A percentile compares a stretch with the other conserved stretches of the same genome.
These are phyloP conservation scores for Blastobotrys americana DNA, from an alignment of 805 yeast genomes.

Conservation along the genomic window DNA sequence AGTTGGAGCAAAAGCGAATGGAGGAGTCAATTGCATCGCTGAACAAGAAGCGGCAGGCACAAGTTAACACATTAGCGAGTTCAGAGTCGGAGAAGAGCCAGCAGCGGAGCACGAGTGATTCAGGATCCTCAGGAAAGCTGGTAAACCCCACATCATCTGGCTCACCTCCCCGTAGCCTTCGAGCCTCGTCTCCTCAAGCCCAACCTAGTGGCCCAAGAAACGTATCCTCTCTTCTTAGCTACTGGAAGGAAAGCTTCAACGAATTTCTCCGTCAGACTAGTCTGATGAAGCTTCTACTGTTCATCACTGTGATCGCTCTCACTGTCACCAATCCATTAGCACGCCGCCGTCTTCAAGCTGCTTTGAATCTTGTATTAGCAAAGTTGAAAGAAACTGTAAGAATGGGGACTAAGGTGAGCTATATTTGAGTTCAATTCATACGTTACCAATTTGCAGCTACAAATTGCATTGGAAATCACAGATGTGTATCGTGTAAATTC, in stretches of 20 bases:
- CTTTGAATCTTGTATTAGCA: slow-evolving; percentile 9
- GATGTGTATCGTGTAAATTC: too few relatives aligned
- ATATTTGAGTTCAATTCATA: slow-evolving; percentile 10
- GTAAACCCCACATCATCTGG: not conserved
- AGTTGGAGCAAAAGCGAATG: slow-evolving; percentile 8
- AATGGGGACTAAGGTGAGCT: slow-evolving; percentile 23
- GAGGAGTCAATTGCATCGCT: slow-evolving; percentile 1
- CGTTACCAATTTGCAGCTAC: too few relatives aligned
- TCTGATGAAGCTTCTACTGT: slow-evolving; percentile 8
- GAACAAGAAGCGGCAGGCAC: slow-evolving; percentile 2
- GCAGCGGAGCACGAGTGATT: not conserved
- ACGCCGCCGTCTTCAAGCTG: slow-evolving; percentile 7
- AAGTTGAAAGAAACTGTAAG: slow-evolving; percentile 15
- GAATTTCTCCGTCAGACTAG: slow-evolving; percentile 1
- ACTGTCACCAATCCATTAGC: slow-evolving; percentile 10
- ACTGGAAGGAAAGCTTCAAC: slow-evolving; percentile 10
- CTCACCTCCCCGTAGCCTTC: not conserved
- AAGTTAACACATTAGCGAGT: slow-evolving; percentile 3
- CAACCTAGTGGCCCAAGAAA: slow-evolving; percentile 4
- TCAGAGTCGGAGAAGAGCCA: not conserved
- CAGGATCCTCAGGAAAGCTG: not conserved
- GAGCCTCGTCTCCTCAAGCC: not conserved
- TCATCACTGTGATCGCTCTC: slow-evolving; percentile 12
- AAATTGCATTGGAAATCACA: too few relatives aligned
- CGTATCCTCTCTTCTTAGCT: slow-evolving; percentile 7